Evolutionary conservation across 192 early-diverging fungal species (phyloP).

Genomic region (Gigaspora rosea): DNA sequence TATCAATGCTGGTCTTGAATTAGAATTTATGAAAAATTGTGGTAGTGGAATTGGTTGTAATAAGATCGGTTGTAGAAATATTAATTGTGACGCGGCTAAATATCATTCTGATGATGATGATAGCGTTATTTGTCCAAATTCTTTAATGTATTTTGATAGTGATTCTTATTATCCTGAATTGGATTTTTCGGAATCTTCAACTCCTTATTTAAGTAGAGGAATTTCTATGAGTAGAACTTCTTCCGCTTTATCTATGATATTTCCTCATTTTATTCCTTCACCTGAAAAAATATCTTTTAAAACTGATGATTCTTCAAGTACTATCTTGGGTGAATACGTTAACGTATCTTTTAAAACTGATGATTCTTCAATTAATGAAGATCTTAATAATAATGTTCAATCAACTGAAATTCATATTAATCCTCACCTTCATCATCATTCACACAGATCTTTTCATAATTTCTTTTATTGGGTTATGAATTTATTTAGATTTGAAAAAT

Average conservation of each 20-base stretch:
- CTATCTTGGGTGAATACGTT: neutral
- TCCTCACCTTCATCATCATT: too few relatives aligned
- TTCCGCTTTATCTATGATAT: too few relatives aligned
- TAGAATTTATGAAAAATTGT: neutral
- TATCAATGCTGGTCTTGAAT: neutral
- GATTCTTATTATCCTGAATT: too few relatives aligned
- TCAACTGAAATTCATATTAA: too few relatives aligned
- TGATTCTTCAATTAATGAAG: neutral
- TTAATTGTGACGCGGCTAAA: neutral
- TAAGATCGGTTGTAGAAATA: neutral
- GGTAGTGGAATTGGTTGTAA: constrained; percentile 4
- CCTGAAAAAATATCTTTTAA: neutral
- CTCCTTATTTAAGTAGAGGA: too few relatives aligned
- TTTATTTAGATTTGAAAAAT: too few relatives aligned
- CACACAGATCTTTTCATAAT: too few relatives aligned
- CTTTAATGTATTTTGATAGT: neutral
- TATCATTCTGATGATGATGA: neutral
- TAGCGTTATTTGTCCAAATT: neutral
- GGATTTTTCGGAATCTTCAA: too few relatives aligned
- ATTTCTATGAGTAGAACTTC: too few relatives aligned
- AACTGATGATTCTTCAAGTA: neutral
- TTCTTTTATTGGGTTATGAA: too few relatives aligned
- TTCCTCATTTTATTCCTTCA: too few relatives aligned
- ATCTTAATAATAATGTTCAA: neutral
- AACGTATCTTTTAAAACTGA: neutral